Conservation (phyloP, 139 green algal species). For the Chlorella sp. region DNA sequence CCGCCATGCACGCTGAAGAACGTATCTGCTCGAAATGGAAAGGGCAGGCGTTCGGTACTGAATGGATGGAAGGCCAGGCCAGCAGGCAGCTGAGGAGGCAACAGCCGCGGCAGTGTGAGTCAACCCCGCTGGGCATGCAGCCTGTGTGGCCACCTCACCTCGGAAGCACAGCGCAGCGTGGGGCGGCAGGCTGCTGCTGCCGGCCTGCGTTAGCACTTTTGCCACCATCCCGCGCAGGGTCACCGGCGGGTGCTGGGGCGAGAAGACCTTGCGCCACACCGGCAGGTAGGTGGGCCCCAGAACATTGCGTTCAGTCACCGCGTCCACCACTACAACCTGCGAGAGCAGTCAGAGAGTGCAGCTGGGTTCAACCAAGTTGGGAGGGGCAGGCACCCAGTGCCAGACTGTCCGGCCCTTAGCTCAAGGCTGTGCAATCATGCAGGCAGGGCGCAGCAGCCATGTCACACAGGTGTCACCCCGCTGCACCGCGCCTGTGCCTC, state of each 20-base stretch:
- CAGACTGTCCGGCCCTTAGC: too few relatives aligned
- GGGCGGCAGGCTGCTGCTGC: neutral
- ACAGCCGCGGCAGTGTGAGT: too few relatives aligned
- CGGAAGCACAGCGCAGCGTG: neutral
- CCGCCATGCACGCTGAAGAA: constrained; percentile 4
- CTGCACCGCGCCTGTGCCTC: neutral
- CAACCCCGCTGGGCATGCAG: too few relatives aligned
- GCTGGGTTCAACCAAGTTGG: too few relatives aligned
- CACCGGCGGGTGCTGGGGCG: neutral
- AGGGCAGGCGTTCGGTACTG: too few relatives aligned
- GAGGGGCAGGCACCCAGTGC: too few relatives aligned
- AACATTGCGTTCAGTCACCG: neutral
- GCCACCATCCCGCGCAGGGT: neutral
- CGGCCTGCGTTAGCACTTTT: neutral
- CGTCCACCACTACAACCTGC: constrained; percentile 13
- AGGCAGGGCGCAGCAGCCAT: too few relatives aligned
- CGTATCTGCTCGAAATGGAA: neutral
- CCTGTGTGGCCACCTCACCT: too few relatives aligned
- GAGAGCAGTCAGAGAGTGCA: too few relatives aligned
- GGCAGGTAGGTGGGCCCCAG: neutral
- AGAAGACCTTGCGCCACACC: neutral
- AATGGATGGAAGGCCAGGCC: too few relatives aligned
- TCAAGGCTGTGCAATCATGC: too few relatives aligned
- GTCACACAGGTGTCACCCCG: too few relatives aligned
- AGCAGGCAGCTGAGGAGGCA: neutral